phyloP scores from a whole-genome alignment of 305 asterid genomes.

The Fraxinus velutina region DNA sequence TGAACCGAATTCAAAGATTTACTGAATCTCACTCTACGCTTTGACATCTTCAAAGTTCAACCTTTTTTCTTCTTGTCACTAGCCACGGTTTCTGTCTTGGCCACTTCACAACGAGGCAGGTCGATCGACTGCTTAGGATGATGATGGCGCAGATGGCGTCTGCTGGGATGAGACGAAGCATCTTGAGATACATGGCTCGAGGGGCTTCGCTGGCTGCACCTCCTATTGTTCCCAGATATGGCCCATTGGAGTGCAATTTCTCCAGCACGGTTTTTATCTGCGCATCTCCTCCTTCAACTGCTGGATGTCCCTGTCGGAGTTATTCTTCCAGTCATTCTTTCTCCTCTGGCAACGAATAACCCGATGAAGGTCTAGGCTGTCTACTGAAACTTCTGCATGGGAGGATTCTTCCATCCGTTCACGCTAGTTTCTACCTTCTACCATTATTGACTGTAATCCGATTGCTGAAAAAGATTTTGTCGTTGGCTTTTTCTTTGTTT shows the following conservation, averaged over 20 bases:
- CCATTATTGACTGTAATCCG: not conserved
- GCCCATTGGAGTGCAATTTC: not conserved
- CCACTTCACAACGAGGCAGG: not conserved
- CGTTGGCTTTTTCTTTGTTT: not conserved
- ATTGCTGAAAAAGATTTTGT: not conserved
- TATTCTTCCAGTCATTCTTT: not conserved
- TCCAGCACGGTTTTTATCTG: not conserved
- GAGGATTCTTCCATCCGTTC: not conserved
- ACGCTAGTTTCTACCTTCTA: not conserved
- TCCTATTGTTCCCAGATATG: not conserved
- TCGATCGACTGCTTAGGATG: not conserved
- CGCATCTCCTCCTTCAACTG: not conserved
- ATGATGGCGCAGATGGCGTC: not conserved
- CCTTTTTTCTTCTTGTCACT: not conserved
- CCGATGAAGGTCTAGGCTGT: not conserved
- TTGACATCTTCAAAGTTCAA: not conserved
- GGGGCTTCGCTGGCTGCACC: not conserved
- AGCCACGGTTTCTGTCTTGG: not conserved
- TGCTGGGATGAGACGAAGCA: not conserved
- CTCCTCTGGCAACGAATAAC: not conserved
- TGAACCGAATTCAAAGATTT: not conserved
- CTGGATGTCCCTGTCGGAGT: not conserved
- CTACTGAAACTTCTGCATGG: not conserved
- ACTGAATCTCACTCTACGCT: not conserved
- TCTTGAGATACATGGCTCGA: not conserved